These are phyloP conservation scores for Limonomyces culmigenus DNA, from an alignment of 1,284 basidiomycete genomes.

Conservation along the genomic window DNA sequence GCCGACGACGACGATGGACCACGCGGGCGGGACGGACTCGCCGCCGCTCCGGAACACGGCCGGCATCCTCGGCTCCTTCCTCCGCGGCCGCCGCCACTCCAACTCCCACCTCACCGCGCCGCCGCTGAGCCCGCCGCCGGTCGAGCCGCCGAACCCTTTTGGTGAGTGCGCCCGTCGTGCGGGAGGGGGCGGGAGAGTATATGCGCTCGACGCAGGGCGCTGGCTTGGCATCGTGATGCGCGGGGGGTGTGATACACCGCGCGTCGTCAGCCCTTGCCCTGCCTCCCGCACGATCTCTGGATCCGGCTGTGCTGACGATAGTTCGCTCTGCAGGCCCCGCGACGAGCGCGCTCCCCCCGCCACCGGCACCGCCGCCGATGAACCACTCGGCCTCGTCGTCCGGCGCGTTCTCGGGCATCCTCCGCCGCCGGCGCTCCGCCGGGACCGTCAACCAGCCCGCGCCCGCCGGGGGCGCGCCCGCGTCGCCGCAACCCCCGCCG, in stretches of 20 bases:
- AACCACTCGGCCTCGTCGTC: neutral
- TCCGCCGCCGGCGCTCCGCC: neutral
- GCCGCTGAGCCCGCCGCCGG: neutral
- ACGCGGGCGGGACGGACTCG: neutral
- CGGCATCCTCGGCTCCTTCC: constrained; percentile 1
- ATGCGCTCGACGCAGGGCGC: too few species aligned
- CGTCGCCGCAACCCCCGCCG: neutral
- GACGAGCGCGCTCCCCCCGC: too few species aligned
- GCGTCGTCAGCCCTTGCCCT: neutral
- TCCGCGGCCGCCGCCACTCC: neutral
- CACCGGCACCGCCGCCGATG: neutral
- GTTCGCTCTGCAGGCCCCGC: too few species aligned
- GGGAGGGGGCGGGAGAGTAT: too few species aligned
- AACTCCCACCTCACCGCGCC: constrained; percentile 1
- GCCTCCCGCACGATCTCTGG: neutral
- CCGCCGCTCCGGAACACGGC: neutral
- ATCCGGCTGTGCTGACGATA: too few species aligned
- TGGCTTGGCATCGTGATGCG: too few species aligned
- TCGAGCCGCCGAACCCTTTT: neutral
- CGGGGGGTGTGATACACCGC: too few species aligned
- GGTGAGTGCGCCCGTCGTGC: too few species aligned
- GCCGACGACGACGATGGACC: too few species aligned
- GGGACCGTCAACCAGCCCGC: neutral
- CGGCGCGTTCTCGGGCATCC: constrained; percentile 1
- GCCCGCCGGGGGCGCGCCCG: neutral